A percentile compares a stretch with the other conserved stretches of the same genome.
These are phyloP conservation scores for Myochromella boudieri DNA, from an alignment of 768 basidiomycete genomes.

Conservation along the genomic window DNA sequence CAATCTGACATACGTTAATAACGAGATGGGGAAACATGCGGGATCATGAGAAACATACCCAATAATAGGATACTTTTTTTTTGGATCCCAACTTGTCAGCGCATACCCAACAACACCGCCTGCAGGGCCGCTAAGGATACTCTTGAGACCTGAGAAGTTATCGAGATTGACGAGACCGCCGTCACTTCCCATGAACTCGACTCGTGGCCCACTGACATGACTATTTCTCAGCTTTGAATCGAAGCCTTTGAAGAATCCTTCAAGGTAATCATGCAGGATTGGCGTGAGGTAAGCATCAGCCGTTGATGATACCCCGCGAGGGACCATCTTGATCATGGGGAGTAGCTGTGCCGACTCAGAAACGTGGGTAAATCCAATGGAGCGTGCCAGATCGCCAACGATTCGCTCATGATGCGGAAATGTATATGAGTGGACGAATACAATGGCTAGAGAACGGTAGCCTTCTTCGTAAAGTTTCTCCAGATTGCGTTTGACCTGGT, in stretches of 20 bases:
- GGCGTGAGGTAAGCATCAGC: slow-evolving; percentile 97
- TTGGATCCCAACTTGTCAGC: slow-evolving; percentile 84
- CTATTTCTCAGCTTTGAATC: slow-evolving; percentile 71
- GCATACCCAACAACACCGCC: slow-evolving; percentile 97
- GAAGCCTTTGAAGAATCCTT: slow-evolving; percentile 90
- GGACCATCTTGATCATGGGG: slow-evolving; percentile 95
- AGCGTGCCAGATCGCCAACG: slow-evolving; percentile 71
- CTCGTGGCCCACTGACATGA: slow-evolving; percentile 57
- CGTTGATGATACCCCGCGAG: slow-evolving; percentile 87
- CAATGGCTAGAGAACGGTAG: slow-evolving; percentile 86
- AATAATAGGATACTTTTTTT: slow-evolving; percentile 73
- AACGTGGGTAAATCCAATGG: slow-evolving; percentile 86
- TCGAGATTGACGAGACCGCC: slow-evolving; percentile 78
- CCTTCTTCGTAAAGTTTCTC: slow-evolving; percentile 75
- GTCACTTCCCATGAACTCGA: slow-evolving; percentile 97
- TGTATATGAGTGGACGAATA: slow-evolving; percentile 90
- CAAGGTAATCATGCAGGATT: slow-evolving; percentile 78
- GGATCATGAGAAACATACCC: slow-evolving; percentile 50
- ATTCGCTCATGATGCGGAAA: slow-evolving; percentile 82
- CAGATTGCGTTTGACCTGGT: slow-evolving; percentile 57
- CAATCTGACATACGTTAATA: slow-evolving; percentile 41
- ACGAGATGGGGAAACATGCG: not conserved
- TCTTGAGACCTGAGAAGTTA: slow-evolving; percentile 92
- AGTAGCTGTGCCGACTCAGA: slow-evolving; percentile 86
- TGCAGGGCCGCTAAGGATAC: slow-evolving; percentile 90